phyloP scores from a whole-genome alignment of 202 grass and related monocot species.

The Zoysia matrella region DNA sequence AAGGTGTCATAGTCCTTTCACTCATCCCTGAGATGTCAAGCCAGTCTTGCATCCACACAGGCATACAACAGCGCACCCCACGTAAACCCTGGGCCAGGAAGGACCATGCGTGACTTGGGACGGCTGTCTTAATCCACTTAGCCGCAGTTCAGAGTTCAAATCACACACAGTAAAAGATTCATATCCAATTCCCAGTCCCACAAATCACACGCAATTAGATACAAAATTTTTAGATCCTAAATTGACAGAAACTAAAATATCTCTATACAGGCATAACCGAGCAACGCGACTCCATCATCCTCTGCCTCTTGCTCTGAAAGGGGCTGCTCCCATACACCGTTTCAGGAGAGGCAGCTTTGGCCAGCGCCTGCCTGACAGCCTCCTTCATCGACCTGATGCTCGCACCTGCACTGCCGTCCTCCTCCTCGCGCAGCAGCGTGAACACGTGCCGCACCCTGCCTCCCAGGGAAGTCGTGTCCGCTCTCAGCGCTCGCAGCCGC shows the following conservation, averaged over 20 bases:
- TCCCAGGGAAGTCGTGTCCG: constrained; percentile 45
- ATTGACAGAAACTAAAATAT: background rate
- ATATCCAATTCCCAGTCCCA: background rate
- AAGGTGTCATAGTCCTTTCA: constrained; percentile 28
- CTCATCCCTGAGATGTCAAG: background rate
- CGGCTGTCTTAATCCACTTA: constrained; percentile 21
- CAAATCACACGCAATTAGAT: background rate
- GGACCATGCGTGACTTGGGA: background rate
- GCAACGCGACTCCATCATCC: constrained; percentile 44
- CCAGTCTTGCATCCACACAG: too few species aligned
- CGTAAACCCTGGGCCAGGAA: background rate
- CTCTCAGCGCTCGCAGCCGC: constrained; percentile 47
- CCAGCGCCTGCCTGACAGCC: constrained; percentile 47
- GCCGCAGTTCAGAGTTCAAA: constrained; percentile 27
- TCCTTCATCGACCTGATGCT: constrained; percentile 52
- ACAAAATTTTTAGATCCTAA: constrained; percentile 8
- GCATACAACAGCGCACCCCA: constrained; percentile 1
- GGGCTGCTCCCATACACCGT: constrained; percentile 28
- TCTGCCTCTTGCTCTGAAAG: constrained; percentile 58
- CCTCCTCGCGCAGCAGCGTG: constrained; percentile 40
- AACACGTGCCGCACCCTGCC: constrained; percentile 55
- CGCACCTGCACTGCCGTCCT: background rate
- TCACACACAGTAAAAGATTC: background rate
- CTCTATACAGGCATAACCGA: constrained; percentile 52
- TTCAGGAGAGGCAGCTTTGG: constrained; percentile 47